These are phyloP conservation scores for Lycium barbarum DNA, from an alignment of 257 asterid species.

Conservation along the genomic window DNA sequence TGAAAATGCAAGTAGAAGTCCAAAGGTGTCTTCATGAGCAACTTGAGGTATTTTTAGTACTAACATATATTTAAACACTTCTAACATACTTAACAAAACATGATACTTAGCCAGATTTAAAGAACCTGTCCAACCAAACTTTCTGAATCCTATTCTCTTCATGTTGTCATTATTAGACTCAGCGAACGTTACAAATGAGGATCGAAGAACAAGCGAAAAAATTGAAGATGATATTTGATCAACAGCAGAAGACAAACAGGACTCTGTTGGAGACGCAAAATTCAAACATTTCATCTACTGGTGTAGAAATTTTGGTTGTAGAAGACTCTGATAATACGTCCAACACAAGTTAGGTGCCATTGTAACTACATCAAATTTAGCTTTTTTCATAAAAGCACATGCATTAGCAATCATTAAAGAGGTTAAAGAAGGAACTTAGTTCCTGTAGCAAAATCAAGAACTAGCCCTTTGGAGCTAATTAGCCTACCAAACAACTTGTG, in stretches of 20 bases:
- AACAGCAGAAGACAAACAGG: constrained; percentile 53
- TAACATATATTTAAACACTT: too few relatives aligned
- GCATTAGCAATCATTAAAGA: not conserved
- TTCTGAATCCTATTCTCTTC: constrained; percentile 5
- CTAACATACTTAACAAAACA: not conserved
- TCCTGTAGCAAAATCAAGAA: not conserved
- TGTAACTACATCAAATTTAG: not conserved
- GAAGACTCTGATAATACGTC: not conserved
- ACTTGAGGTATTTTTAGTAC: not conserved
- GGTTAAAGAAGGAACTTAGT: not conserved
- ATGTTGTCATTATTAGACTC: constrained; percentile 37
- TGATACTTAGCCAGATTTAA: not conserved
- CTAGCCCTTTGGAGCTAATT: not conserved
- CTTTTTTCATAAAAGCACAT: not conserved
- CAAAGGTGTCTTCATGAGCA: not conserved
- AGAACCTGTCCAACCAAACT: not conserved
- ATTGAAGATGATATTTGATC: constrained; percentile 62
- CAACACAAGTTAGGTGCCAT: not conserved
- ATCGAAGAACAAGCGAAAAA: constrained; percentile 74
- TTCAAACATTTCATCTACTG: constrained; percentile 39
- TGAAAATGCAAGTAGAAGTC: not conserved
- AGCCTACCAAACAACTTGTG: not conserved
- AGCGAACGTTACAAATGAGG: constrained; percentile 63
- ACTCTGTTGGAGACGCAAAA: constrained; percentile 43
- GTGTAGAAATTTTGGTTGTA: constrained; percentile 33